Conservation (phyloP, 2,329 filamentous ascomycete species). For the Rutstroemia sp. region DNA sequence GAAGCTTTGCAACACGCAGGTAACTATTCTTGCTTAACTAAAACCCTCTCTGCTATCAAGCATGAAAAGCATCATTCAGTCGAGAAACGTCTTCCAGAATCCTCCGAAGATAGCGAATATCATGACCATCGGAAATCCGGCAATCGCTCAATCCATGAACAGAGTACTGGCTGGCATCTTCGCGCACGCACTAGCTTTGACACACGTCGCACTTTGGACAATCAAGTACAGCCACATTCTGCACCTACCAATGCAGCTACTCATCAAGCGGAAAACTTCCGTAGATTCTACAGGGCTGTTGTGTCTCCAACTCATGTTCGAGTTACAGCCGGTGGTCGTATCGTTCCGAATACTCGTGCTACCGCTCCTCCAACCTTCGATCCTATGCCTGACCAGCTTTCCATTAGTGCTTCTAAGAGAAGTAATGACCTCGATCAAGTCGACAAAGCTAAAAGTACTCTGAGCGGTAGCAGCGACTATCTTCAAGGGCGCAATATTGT, state of each 20-base stretch:
- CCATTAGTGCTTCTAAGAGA: constrained; percentile 17
- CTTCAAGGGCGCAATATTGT: constrained; percentile 1
- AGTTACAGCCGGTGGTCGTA: constrained; percentile 59
- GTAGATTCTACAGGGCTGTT: constrained; percentile 61
- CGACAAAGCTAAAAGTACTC: constrained; percentile 2
- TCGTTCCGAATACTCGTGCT: constrained; percentile 55
- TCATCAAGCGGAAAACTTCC: constrained; percentile 58
- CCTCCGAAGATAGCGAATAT: constrained; percentile 18
- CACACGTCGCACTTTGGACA: constrained; percentile 24
- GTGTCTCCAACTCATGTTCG: constrained; percentile 59
- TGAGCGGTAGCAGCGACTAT: neutral
- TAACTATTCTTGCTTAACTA: constrained; percentile 14
- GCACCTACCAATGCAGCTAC: constrained; percentile 45
- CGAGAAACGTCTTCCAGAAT: neutral
- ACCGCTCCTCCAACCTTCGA: constrained; percentile 21
- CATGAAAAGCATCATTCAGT: neutral
- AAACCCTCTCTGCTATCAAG: neutral
- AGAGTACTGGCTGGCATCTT: constrained; percentile 24
- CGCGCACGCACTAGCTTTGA: constrained; percentile 24
- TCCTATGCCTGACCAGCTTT: constrained; percentile 22
- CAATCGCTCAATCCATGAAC: constrained; percentile 7
- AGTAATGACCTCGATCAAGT: neutral
- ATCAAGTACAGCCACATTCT: constrained; percentile 36
- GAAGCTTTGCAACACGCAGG: constrained; percentile 19
- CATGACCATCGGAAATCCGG: neutral